phyloP scores from a whole-genome alignment of 2,329 filamentous ascomycete genomes.

The Westerdykella aurantiaca region DNA sequence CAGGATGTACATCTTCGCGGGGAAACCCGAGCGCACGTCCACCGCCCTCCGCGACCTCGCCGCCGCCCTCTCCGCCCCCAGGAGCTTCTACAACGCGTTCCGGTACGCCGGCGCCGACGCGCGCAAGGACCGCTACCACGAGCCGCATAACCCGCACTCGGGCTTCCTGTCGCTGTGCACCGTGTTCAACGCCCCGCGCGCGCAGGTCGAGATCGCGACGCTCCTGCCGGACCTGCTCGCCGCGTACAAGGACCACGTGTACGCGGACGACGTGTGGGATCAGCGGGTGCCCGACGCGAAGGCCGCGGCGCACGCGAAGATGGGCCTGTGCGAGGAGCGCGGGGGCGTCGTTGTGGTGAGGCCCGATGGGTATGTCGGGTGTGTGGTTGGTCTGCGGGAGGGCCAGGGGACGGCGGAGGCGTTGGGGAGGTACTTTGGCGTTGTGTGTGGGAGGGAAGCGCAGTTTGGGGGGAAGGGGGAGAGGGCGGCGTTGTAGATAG shows the following conservation, averaged over 20 bases:
- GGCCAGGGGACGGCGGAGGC: slow-evolving; percentile 76
- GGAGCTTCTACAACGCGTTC: slow-evolving; percentile 68
- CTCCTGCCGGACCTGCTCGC: slow-evolving; percentile 66
- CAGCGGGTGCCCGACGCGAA: slow-evolving; percentile 61
- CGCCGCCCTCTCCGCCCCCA: slow-evolving; percentile 55
- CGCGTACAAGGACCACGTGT: slow-evolving; percentile 75
- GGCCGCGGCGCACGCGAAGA: slow-evolving; percentile 77
- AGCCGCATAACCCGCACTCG: slow-evolving; percentile 79
- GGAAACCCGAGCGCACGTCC: slow-evolving; percentile 53
- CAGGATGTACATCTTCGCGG: slow-evolving; percentile 81
- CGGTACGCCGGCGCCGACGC: slow-evolving; percentile 65
- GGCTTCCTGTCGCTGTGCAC: slow-evolving; percentile 74
- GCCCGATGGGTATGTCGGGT: slow-evolving; percentile 81
- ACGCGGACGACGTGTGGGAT: slow-evolving; percentile 78
- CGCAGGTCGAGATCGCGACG: slow-evolving; percentile 64
- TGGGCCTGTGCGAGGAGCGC: slow-evolving; percentile 67
- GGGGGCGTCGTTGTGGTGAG: slow-evolving; percentile 79
- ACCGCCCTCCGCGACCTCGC: slow-evolving; percentile 67
- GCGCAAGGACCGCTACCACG: slow-evolving; percentile 57
- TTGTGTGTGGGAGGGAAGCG: slow-evolving; percentile 61
- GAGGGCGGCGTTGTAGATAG: slow-evolving; percentile 24
- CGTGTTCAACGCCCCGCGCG: slow-evolving; percentile 63
- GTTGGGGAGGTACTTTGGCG: slow-evolving; percentile 73
- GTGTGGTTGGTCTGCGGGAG: slow-evolving; percentile 67
- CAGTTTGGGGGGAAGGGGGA: slow-evolving; percentile 23